Conservation (phyloP, 2,329 filamentous ascomycete genomes). For the Cladosporium sp. region DNA sequence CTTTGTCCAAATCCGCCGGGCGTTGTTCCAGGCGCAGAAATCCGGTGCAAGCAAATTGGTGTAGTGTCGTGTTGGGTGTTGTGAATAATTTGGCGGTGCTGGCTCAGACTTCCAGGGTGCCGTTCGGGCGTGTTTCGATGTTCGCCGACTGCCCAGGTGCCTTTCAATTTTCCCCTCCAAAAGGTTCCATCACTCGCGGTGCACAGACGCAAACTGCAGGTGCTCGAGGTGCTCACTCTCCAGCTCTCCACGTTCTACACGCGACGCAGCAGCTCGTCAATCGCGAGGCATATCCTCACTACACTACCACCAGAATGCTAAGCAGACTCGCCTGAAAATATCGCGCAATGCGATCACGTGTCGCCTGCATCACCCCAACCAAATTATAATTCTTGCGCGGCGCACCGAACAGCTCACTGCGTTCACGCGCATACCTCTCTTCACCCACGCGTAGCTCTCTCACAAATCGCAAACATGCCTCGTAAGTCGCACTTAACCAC, state of each 20-base stretch:
- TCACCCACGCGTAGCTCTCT: not conserved
- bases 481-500: slow-evolving; percentile 25
- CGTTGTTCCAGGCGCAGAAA: not conserved
- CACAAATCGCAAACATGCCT: slow-evolving; percentile 27
- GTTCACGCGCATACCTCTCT: not conserved
- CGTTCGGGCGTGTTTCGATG: slow-evolving; percentile 6
- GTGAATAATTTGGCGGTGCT: not conserved
- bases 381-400: not conserved
- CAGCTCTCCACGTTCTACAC: not conserved
- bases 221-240: not conserved
- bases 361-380: not conserved
- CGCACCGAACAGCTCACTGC: not conserved
- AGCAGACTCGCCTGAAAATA: not conserved
- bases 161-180: slow-evolving; percentile 5
- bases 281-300: not conserved
- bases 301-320: not conserved
- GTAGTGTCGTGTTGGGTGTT: not conserved
- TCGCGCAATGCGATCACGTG: not conserved
- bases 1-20: slow-evolving; percentile 1
- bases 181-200: not conserved
- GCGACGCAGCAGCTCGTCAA: not conserved
- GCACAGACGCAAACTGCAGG: not conserved
- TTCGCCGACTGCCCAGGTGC: slow-evolving; percentile 2
- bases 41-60: not conserved
- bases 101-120: not conserved